Percentiles rank a stretch among this genome's conserved stretches.
Conservation (phyloP, 768 basidiomycete species). For the Phanerodontia chrysosporium region DNA sequence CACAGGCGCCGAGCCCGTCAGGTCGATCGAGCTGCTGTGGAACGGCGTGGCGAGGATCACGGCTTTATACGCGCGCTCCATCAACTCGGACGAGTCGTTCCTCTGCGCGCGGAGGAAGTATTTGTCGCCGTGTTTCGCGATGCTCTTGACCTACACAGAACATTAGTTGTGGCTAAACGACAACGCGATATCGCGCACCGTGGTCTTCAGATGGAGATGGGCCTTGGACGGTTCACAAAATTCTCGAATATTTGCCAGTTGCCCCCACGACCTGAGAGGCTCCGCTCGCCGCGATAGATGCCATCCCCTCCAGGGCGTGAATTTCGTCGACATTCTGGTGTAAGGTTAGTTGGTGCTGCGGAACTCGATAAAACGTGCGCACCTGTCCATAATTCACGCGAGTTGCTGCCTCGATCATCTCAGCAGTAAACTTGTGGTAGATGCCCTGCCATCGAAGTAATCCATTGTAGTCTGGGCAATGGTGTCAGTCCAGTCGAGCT, state of each 20-base stretch:
- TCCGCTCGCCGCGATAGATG: constrained; percentile 66
- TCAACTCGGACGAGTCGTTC: constrained; percentile 30
- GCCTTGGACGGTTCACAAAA: constrained; percentile 73
- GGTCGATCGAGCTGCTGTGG: constrained; percentile 57
- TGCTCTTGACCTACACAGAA: constrained; percentile 45
- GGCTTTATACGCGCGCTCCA: constrained; percentile 49
- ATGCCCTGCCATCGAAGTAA: constrained; percentile 55
- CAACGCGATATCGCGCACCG: constrained; percentile 34
- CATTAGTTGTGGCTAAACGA: neutral
- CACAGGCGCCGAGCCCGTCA: constrained; percentile 33
- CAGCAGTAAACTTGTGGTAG: constrained; percentile 53
- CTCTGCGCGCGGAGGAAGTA: constrained; percentile 49
- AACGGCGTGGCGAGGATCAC: constrained; percentile 88
- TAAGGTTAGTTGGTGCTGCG: too few species aligned
- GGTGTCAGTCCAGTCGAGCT: constrained; percentile 47
- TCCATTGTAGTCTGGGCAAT: constrained; percentile 49
- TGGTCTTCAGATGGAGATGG: constrained; percentile 63
- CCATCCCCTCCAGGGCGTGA: constrained; percentile 71
- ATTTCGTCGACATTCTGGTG: constrained; percentile 61
- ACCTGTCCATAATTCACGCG: constrained; percentile 85
- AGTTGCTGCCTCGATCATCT: constrained; percentile 77
- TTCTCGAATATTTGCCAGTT: constrained; percentile 83
- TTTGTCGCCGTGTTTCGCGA: constrained; percentile 38
- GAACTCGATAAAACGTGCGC: too few species aligned
- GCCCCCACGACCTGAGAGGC: constrained; percentile 71